A percentile compares a stretch with the other conserved stretches of the same genome.
These are phyloP conservation scores for Helichrysum umbraculigerum DNA, from an alignment of 129 eudicot species.

Conservation along the genomic window DNA sequence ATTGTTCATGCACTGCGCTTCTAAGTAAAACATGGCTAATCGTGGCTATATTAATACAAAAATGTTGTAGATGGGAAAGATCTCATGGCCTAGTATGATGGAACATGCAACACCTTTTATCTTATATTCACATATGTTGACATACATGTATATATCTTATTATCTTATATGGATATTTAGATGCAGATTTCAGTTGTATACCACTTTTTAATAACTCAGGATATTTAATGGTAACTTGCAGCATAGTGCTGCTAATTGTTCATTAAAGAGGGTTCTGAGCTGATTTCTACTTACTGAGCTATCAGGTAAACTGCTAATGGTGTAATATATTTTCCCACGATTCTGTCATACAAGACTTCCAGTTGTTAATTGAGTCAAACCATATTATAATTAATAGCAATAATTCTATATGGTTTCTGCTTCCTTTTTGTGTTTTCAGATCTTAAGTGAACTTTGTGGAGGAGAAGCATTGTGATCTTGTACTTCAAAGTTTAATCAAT, in stretches of 20 bases:
- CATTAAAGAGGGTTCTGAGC: neutral
- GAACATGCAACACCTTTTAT: neutral
- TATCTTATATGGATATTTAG: neutral
- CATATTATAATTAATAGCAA: neutral
- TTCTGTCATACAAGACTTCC: neutral
- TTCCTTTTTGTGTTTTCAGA: constrained; percentile 29
- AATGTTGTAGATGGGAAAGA: neutral
- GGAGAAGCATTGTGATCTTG: constrained; percentile 11
- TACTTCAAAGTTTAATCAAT: neutral
- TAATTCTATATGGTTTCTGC: neutral
- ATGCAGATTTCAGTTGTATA: constrained; percentile 2
- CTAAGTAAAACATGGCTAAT: neutral
- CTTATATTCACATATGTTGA: neutral
- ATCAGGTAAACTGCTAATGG: neutral
- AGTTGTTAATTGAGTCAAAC: neutral
- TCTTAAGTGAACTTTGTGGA: constrained; percentile 20
- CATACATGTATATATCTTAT: neutral
- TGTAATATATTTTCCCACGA: neutral
- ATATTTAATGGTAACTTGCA: constrained; percentile 5
- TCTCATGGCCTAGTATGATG: neutral
- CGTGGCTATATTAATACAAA: neutral
- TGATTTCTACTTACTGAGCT: neutral
- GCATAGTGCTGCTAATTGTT: constrained; percentile 7
- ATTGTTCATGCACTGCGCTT: neutral
- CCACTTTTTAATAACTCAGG: neutral